Percentiles rank a stretch among this genome's conserved stretches.
These are phyloP conservation scores for Tarenaya hassleriana DNA, from an alignment of 345 rosid genomes.

Conservation along the genomic window DNA sequence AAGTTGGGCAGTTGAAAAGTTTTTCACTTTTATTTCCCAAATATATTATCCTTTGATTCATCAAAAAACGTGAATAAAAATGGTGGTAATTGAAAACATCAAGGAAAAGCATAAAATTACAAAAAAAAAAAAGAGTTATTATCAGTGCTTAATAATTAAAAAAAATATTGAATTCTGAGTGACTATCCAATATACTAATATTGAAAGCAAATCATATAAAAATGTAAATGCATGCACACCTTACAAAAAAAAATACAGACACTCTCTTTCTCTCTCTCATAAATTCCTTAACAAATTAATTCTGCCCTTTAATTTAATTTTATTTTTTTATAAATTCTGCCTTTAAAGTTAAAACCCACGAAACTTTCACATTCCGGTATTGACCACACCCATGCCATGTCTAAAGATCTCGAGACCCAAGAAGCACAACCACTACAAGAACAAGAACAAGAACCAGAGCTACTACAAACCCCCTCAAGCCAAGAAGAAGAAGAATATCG, in stretches of 20 bases:
- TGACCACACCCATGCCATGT: conserved; percentile 26
- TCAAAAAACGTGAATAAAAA: no score
- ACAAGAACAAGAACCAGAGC: neutral
- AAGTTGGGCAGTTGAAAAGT: conserved; percentile 18
- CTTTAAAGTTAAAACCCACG: conserved; percentile 24
- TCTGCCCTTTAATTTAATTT: no score
- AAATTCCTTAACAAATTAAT: conserved; percentile 17
- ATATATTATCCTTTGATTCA: neutral
- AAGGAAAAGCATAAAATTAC: no score
- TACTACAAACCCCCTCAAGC: neutral
- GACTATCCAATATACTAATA: no score
- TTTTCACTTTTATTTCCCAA: conserved; percentile 3
- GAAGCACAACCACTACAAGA: conserved; percentile 19
- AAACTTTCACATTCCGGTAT: conserved; percentile 21
- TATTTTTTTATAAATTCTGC: no score
- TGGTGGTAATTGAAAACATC: no score
- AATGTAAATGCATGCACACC: conserved; percentile 15
- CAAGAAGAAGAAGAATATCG: conserved; percentile 5
- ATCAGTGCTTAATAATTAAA: no score
- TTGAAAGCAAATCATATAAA: no score
- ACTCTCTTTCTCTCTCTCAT: neutral
- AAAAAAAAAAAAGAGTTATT: no score
- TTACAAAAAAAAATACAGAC: conserved; percentile 15
- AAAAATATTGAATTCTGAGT: no score
- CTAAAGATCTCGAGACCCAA: conserved; percentile 25